Evolutionary conservation across 805 yeast species (phyloP).

Genomic region (Pichia cabralensis): DNA sequence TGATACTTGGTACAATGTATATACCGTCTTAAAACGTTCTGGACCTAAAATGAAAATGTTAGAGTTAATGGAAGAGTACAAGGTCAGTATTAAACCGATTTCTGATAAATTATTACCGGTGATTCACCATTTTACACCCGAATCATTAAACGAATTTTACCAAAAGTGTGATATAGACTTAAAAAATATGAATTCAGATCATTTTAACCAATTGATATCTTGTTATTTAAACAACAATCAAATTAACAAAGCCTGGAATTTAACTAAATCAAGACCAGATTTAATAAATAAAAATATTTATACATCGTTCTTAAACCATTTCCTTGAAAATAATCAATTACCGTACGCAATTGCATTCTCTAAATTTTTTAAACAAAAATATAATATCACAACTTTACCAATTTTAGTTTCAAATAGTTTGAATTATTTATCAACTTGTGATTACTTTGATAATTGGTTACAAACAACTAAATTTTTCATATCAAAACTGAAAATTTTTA

Average conservation of each 20-base stretch:
- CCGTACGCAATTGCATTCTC: conserved; percentile 19
- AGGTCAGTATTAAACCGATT: conserved; percentile 16
- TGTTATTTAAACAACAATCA: conserved; percentile 12
- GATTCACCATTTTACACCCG: conserved; percentile 10
- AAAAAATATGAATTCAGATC: too few relatives aligned
- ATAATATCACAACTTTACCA: conserved; percentile 7
- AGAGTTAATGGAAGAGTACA: conserved; percentile 16
- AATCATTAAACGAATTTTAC: conserved; percentile 12
- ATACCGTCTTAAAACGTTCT: conserved; percentile 12
- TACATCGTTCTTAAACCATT: conserved; percentile 15
- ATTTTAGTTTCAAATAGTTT: too few relatives aligned
- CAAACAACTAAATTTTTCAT: too few relatives aligned
- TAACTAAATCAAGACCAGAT: conserved; percentile 6
- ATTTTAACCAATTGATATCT: conserved; percentile 17
- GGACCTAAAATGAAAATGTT: conserved; percentile 14
- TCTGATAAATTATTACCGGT: conserved; percentile 12
- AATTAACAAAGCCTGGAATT: conserved; percentile 14
- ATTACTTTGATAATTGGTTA: conserved; percentile 22
- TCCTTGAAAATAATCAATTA: conserved; percentile 14
- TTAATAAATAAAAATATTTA: too few relatives aligned
- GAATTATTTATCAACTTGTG: conserved; percentile 12
- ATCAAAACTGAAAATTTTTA: too few relatives aligned
- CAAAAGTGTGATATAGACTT: conserved; percentile 10
- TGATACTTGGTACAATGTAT: conserved; percentile 23
- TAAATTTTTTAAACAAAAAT: conserved; percentile 12